phyloP scores from a whole-genome alignment of 352 stramenopile genomes.

The Phytopythium mirpurense region DNA sequence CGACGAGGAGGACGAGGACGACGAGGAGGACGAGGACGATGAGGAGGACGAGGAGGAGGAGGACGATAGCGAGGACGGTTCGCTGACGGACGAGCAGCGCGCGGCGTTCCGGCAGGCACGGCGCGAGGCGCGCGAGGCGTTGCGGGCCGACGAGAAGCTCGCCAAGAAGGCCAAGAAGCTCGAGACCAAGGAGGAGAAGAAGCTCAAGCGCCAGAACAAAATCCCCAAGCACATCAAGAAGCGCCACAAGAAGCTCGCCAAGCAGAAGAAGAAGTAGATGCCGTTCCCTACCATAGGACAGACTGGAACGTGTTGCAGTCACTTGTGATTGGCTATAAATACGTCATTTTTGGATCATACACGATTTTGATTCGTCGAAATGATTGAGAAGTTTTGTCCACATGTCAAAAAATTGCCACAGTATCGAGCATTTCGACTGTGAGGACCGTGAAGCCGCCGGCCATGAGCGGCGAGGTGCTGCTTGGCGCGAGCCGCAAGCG shows the following conservation, averaged over 20 bases:
- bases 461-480: background rate
- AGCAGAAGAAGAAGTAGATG: constrained; percentile 70
- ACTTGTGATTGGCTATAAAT: background rate
- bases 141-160: constrained; percentile 46
- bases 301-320: background rate
- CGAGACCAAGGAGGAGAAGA: constrained; percentile 91
- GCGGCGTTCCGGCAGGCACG: constrained; percentile 83
- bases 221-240: constrained; percentile 99
- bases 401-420: background rate
- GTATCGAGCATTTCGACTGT: too few species aligned
- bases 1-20: constrained; percentile 31
- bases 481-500: background rate
- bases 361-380: background rate
- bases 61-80: constrained; percentile 12
- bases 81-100: constrained; percentile 77
- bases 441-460: too few species aligned
- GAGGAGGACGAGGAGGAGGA: constrained; percentile 42
- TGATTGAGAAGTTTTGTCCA: background rate
- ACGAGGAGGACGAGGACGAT: constrained; percentile 20
- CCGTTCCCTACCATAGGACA: background rate
- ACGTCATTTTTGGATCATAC: too few species aligned
- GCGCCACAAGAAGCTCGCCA: constrained; percentile 93
- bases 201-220: constrained; percentile 93
- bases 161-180: constrained; percentile 96
- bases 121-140: constrained; percentile 54